Evolutionary conservation across 179 eudicot species (phyloP).

Genomic region (Sideroxylon spinosum): DNA sequence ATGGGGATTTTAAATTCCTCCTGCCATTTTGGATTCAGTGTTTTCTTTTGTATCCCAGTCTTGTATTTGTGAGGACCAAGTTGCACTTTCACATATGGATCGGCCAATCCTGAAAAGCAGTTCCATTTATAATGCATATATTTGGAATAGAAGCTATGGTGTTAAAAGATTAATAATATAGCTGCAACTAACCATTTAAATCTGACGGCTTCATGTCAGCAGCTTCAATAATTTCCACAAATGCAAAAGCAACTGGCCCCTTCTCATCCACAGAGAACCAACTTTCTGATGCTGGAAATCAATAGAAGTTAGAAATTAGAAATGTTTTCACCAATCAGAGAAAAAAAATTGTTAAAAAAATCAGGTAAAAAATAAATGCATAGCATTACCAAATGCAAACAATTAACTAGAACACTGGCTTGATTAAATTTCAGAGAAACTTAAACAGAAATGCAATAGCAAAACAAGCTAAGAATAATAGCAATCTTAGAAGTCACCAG

Average conservation of each 20-base stretch:
- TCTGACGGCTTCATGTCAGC: conserved; percentile 78
- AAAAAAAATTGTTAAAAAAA: neutral
- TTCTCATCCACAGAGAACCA: conserved; percentile 94
- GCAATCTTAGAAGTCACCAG: neutral
- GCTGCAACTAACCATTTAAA: conserved; percentile 60
- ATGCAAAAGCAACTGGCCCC: conserved; percentile 70
- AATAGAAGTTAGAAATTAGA: neutral
- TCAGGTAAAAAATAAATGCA: neutral
- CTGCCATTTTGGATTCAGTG: conserved; percentile 60
- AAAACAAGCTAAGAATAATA: neutral
- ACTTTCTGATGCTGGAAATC: conserved; percentile 34
- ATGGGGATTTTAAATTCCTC: conserved; percentile 70
- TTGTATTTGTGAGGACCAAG: conserved; percentile 54
- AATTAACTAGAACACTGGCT: neutral
- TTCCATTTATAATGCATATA: conserved; percentile 15
- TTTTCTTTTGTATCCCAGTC: conserved; percentile 58
- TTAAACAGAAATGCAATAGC: neutral
- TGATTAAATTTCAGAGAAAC: neutral
- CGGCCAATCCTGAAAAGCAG: conserved; percentile 68
- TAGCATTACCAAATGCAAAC: neutral
- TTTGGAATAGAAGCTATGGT: neutral
- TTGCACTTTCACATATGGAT: conserved; percentile 69
- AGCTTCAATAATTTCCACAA: conserved; percentile 83
- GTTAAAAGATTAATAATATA: neutral
- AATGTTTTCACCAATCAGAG: neutral